Conservation (phyloP, 129 eudicot species). For the Escallonia herrerae region DNA sequence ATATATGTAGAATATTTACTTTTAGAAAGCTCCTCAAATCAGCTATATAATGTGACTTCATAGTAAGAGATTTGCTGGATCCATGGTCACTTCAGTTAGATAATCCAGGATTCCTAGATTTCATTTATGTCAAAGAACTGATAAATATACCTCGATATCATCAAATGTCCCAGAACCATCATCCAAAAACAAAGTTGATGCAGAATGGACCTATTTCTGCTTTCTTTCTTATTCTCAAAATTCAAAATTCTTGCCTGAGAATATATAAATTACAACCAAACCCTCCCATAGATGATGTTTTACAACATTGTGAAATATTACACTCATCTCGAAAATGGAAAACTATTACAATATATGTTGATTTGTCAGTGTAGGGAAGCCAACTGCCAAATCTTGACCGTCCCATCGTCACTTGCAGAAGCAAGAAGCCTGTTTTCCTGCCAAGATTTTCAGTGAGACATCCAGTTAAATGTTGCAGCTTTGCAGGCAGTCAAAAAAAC, state of each 20-base stretch:
- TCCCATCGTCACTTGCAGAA: conserved; percentile 92
- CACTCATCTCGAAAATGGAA: background rate
- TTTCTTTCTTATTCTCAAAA: background rate
- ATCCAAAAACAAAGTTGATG: too few relatives aligned
- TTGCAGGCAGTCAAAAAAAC: background rate
- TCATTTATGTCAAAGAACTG: too few relatives aligned
- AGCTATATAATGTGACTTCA: too few relatives aligned
- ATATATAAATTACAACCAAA: background rate
- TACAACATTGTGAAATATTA: conserved; percentile 1
- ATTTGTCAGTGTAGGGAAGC: conserved; percentile 21
- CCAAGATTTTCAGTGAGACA: background rate
- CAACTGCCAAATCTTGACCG: conserved; percentile 82
- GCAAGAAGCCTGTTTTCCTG: conserved; percentile 74
- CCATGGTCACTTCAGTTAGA: too few relatives aligned
- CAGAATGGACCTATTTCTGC: background rate
- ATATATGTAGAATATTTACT: too few relatives aligned
- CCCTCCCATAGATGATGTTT: background rate
- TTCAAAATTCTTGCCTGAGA: background rate
- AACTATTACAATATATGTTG: background rate
- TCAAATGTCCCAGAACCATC: too few relatives aligned
- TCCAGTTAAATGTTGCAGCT: background rate
- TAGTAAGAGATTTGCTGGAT: too few relatives aligned
- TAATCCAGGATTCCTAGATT: too few relatives aligned
- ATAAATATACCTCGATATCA: too few relatives aligned
- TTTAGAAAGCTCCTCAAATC: too few relatives aligned